Conservation (phyloP, 331 rosid species). For the Rosa hybrid region DNA sequence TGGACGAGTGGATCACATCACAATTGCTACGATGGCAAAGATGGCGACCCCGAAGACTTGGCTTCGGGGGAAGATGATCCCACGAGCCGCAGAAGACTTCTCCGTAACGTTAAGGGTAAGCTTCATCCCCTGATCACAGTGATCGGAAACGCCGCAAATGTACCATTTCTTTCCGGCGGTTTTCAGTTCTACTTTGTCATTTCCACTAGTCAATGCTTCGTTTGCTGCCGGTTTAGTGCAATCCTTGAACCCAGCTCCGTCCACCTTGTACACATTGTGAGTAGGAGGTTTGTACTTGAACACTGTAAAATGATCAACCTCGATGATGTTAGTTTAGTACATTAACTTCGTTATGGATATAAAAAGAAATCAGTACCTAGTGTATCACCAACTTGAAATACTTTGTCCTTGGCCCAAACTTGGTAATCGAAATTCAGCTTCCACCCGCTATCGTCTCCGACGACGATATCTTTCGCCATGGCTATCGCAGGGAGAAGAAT, state of each 20-base stretch:
- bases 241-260: conserved; percentile 31
- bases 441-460: conserved; percentile 66
- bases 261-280: conserved; percentile 40
- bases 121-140: conserved; percentile 38
- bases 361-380: conserved; percentile 38
- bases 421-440: conserved; percentile 27
- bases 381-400: conserved; percentile 52
- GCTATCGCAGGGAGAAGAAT: conserved; percentile 46
- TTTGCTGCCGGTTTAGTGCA: conserved; percentile 25
- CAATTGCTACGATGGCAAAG: not conserved
- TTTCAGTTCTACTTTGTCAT: conserved; percentile 23
- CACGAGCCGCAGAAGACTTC: conserved; percentile 1
- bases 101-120: conserved; percentile 33
- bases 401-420: conserved; percentile 49
- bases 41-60: conserved; percentile 2
- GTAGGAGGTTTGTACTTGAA: conserved; percentile 30
- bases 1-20: not conserved
- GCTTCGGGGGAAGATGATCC: conserved; percentile 1
- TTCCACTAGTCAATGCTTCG: conserved; percentile 27
- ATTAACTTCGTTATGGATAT: not conserved
- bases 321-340: not conserved
- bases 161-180: conserved; percentile 43
- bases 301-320: conserved; percentile 22
- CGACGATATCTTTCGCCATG: conserved; percentile 39
- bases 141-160: conserved; percentile 19